A percentile compares a stretch with the other conserved stretches of the same genome.
Evolutionary conservation across 2,329 filamentous ascomycete species (phyloP).

Genomic region (Geoglossum cookeanum): DNA sequence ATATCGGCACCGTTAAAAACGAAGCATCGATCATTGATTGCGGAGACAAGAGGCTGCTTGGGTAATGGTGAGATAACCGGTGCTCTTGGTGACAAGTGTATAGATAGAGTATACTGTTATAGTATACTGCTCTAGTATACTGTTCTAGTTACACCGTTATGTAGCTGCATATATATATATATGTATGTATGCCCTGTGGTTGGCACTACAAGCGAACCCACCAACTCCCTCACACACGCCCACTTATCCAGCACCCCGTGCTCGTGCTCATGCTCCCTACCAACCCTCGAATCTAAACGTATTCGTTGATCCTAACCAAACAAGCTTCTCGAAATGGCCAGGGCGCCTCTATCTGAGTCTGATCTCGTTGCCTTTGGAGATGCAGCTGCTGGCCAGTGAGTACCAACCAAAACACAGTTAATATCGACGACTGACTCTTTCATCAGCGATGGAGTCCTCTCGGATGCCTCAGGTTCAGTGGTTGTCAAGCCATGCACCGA

Average conservation of each 20-base stretch:
- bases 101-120: too few species aligned
- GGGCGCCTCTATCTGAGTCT: constrained; percentile 33
- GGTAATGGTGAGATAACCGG: too few species aligned
- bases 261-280: background rate
- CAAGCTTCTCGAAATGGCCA: constrained; percentile 8
- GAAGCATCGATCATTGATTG: too few species aligned
- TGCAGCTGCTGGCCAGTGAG: constrained; percentile 73
- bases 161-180: too few species aligned
- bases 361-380: constrained; percentile 52
- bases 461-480: constrained; percentile 61
- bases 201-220: too few species aligned
- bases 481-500: constrained; percentile 89
- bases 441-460: constrained; percentile 70
- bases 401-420: constrained; percentile 12
- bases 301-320: background rate
- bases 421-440: background rate
- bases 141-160: too few species aligned
- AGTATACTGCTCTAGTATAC: too few species aligned
- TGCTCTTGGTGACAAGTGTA: too few species aligned
- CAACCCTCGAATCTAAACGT: background rate
- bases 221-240: too few species aligned
- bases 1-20: too few species aligned
- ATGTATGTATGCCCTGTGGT: too few species aligned
- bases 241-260: background rate
- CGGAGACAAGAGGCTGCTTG: too few species aligned